Conservation (phyloP, 306 rosid species). For the Prunus kanzakura region DNA sequence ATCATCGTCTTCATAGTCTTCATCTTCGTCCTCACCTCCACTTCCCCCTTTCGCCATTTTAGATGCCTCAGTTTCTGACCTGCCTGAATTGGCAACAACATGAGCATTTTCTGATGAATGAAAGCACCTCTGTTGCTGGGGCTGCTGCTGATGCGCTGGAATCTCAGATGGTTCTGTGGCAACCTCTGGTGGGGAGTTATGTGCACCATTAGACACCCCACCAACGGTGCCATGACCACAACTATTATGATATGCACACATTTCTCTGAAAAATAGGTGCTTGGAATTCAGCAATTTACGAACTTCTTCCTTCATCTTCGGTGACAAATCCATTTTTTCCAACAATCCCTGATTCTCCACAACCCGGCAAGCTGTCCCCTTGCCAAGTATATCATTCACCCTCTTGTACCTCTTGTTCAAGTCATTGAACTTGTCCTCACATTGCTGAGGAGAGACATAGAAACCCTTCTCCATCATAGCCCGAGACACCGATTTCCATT, state of each 20-base stretch:
- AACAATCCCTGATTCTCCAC: constrained; percentile 79
- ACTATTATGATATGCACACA: constrained; percentile 96
- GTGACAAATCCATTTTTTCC: constrained; percentile 76
- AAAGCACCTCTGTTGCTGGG: constrained; percentile 43
- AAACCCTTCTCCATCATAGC: constrained; percentile 95
- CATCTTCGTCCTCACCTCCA: constrained; percentile 47
- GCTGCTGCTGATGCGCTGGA: constrained; percentile 24
- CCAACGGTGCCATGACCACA: constrained; percentile 51
- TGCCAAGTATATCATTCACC: constrained; percentile 92
- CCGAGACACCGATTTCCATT: constrained; percentile 90
- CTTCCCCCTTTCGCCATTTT: constrained; percentile 40
- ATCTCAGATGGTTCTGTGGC: constrained; percentile 36
- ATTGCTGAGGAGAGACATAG: constrained; percentile 92
- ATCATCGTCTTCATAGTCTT: constrained; percentile 41
- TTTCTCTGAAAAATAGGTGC: constrained; percentile 90
- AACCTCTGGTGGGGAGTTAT: constrained; percentile 45
- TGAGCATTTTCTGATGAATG: constrained; percentile 48
- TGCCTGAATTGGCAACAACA: constrained; percentile 28
- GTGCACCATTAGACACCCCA: constrained; percentile 22
- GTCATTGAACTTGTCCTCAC: constrained; percentile 93
- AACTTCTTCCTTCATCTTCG: constrained; percentile 75
- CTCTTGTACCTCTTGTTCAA: constrained; percentile 92
- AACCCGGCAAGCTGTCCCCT: constrained; percentile 81
- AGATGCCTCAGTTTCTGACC: constrained; percentile 33
- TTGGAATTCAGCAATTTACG: constrained; percentile 76